Evolutionary conservation across 768 basidiomycete species (phyloP).

Genomic region (Naganishia antarctica): DNA sequence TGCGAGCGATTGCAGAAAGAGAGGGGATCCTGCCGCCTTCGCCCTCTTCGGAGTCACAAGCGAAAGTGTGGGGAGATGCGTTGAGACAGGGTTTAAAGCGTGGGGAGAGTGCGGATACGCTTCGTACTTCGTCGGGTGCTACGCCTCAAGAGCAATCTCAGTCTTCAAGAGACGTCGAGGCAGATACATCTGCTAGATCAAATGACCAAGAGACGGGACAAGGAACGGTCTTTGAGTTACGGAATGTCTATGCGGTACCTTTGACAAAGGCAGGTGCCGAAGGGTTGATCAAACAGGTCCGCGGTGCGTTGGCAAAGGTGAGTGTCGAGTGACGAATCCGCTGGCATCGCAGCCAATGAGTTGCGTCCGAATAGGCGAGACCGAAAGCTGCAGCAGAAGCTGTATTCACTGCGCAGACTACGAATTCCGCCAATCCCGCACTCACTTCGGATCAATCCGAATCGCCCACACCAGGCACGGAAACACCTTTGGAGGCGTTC

Average conservation of each 20-base stretch:
- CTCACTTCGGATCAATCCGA: not conserved
- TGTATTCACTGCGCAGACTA: not conserved
- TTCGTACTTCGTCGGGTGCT: too few species aligned
- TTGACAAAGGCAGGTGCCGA: slow-evolving; percentile 28
- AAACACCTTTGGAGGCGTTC: slow-evolving; percentile 20
- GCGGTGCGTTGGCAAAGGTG: slow-evolving; percentile 22
- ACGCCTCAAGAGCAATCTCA: too few species aligned
- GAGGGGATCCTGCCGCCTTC: slow-evolving; percentile 29
- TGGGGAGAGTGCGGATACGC: not conserved
- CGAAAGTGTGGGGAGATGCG: not conserved
- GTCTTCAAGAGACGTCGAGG: too few species aligned
- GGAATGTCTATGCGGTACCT: slow-evolving; percentile 40
- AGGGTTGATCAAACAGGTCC: slow-evolving; percentile 21
- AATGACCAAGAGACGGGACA: not conserved
- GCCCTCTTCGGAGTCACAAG: not conserved
- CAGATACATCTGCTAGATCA: too few species aligned
- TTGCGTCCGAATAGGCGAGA: not conserved
- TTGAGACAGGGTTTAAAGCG: not conserved
- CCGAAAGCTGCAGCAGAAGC: slow-evolving; percentile 5
- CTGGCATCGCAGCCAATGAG: not conserved
- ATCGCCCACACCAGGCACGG: slow-evolving; percentile 25
- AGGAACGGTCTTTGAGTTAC: slow-evolving; percentile 33
- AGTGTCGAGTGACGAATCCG: not conserved
- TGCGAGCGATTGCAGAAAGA: slow-evolving; percentile 24
- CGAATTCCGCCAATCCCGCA: not conserved